Evolutionary conservation across 257 asterid species (phyloP).

Genomic region (Capsicum rhomboideum): DNA sequence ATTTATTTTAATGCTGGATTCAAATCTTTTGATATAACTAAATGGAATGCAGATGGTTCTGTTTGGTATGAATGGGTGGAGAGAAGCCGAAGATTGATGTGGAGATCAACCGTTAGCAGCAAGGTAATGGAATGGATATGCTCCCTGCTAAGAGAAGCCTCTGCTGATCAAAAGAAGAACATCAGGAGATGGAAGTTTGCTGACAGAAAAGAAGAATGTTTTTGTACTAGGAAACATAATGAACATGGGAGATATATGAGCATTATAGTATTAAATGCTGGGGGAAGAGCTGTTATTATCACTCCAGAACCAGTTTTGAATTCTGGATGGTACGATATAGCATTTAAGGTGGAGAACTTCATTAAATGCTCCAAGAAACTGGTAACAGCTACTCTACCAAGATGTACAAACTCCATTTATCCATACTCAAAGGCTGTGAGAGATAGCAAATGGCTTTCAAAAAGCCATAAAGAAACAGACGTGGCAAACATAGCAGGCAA

Average conservation of each 20-base stretch:
- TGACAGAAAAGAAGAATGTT: background rate
- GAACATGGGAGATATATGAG: background rate
- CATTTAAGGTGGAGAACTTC: background rate
- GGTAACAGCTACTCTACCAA: background rate
- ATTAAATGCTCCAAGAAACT: background rate
- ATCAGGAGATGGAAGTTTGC: background rate
- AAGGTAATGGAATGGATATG: too few species aligned
- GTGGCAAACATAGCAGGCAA: background rate
- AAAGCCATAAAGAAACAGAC: background rate
- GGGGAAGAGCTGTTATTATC: background rate
- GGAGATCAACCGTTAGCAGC: background rate
- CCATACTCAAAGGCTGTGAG: background rate
- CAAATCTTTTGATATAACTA: background rate
- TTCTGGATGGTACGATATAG: background rate
- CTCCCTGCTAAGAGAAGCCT: background rate
- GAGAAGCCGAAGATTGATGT: background rate
- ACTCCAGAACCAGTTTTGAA: background rate
- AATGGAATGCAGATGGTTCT: background rate
- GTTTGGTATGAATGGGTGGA: background rate
- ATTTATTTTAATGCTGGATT: too few species aligned
- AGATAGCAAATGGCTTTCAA: background rate
- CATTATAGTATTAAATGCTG: background rate
- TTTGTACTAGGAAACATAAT: background rate
- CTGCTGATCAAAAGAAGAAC: background rate
- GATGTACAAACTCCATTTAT: background rate